These are phyloP conservation scores for Microstroma glucosiphilum DNA, from an alignment of 1,284 basidiomycete species.

Conservation along the genomic window DNA sequence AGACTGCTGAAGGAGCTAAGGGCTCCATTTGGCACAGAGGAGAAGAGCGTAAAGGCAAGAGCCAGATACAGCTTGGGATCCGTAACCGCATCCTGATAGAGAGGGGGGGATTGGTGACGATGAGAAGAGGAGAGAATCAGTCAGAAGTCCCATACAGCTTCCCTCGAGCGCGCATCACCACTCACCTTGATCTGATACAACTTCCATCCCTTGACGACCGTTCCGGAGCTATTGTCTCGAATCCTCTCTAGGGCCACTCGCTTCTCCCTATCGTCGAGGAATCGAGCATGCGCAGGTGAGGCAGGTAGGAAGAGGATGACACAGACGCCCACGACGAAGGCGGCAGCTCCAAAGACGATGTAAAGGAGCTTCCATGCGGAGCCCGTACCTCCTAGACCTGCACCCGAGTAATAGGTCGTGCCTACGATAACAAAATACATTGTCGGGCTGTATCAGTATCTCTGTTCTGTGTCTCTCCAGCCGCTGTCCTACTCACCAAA, in stretches of 20 bases:
- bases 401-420: conserved; percentile 57
- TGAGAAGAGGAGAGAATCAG: too few relatives aligned
- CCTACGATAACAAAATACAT: neutral
- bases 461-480: too few relatives aligned
- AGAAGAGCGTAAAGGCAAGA: neutral
- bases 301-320: conserved; percentile 64
- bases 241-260: conserved; percentile 64
- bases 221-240: conserved; percentile 63
- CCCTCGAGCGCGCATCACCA: too few relatives aligned
- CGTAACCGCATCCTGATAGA: neutral
- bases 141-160: too few relatives aligned
- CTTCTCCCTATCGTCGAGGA: conserved; percentile 61
- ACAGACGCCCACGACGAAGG: conserved; percentile 59
- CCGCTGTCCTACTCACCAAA: conserved; percentile 51
- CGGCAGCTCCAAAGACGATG: conserved; percentile 60
- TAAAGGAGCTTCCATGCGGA: conserved; percentile 61
- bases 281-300: conserved; percentile 61
- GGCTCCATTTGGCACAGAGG: conserved; percentile 14
- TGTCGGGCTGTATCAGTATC: too few relatives aligned
- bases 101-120: too few relatives aligned
- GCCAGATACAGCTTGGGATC: neutral
- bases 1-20: conserved; percentile 14
- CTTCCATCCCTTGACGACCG: conserved; percentile 60
- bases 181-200: conserved; percentile 9
- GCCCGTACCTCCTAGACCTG: conserved; percentile 3